Percentiles rank a stretch among this genome's conserved stretches.
Evolutionary conservation across 768 basidiomycete genomes (phyloP).

Genomic region (Auricularia sp.): DNA sequence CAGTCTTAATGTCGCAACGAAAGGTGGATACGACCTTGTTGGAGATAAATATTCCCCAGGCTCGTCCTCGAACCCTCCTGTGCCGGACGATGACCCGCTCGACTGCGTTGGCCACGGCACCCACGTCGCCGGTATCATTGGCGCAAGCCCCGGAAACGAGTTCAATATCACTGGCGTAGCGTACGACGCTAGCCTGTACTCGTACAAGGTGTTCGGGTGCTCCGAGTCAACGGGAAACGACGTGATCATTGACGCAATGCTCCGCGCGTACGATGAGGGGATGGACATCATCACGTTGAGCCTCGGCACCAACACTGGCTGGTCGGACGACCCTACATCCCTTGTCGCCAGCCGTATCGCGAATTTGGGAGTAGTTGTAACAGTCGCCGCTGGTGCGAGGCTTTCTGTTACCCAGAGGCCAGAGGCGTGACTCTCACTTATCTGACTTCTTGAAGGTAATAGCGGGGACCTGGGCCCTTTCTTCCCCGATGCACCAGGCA

Average conservation of each 20-base stretch:
- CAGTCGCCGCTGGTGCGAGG: slow-evolving; percentile 42
- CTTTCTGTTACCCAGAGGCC: too few relatives aligned
- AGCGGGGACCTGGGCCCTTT: too few relatives aligned
- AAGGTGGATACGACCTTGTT: too few relatives aligned
- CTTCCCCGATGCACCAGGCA: too few relatives aligned
- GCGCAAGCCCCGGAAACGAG: neutral
- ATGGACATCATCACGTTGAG: slow-evolving; percentile 19
- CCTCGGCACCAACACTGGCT: slow-evolving; percentile 50
- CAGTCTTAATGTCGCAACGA: neutral
- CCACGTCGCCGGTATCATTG: neutral
- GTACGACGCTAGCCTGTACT: neutral
- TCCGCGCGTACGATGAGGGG: neutral
- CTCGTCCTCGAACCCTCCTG: neutral
- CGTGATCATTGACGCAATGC: neutral
- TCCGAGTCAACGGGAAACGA: neutral
- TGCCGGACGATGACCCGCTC: neutral
- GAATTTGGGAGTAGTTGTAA: slow-evolving; percentile 46
- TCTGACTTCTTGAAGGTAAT: too few relatives aligned
- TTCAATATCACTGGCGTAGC: neutral
- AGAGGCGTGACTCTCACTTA: too few relatives aligned
- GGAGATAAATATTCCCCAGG: too few relatives aligned
- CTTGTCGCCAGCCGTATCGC: slow-evolving; percentile 53
- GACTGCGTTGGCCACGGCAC: neutral
- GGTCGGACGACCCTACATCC: slow-evolving; percentile 44
- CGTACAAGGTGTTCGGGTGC: neutral